Evolutionary conservation across 441 rosid genomes (phyloP).

Genomic region (Euphorbia corollata): DNA sequence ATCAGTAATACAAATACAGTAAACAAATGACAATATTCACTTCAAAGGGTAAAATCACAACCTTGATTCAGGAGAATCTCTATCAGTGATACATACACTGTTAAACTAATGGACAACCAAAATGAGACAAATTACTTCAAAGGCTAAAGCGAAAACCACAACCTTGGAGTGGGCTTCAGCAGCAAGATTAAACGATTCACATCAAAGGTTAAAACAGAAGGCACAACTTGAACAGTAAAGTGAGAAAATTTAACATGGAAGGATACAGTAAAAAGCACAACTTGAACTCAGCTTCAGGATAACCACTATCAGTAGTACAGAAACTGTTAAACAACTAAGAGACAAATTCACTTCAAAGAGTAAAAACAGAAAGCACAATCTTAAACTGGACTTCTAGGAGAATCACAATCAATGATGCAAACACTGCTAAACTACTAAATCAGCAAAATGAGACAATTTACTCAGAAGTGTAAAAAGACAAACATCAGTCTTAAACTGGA

Average conservation of each 20-base stretch:
- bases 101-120: too few species aligned
- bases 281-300: too few species aligned
- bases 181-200: not conserved
- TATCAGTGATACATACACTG: too few species aligned
- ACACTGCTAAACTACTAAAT: not conserved
- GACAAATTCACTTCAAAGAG: not conserved
- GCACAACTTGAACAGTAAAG: too few species aligned
- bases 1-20: not conserved
- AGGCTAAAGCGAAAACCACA: too few species aligned
- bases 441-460: not conserved
- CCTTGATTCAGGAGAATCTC: not conserved
- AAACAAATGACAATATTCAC: too few species aligned
- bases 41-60: too few species aligned
- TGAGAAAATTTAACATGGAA: too few species aligned
- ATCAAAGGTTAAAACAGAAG: too few species aligned
- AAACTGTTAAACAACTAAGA: not conserved
- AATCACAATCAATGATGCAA: not conserved
- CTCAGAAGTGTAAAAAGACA: not conserved
- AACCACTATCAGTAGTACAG: not conserved
- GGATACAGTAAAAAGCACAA: too few species aligned
- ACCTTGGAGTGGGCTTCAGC: too few species aligned
- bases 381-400: not conserved
- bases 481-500: not conserved
- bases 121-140: too few species aligned
- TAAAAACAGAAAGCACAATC: not conserved